phyloP scores from a whole-genome alignment of 78 protist genomes.

The Isochrysis galbana region DNA sequence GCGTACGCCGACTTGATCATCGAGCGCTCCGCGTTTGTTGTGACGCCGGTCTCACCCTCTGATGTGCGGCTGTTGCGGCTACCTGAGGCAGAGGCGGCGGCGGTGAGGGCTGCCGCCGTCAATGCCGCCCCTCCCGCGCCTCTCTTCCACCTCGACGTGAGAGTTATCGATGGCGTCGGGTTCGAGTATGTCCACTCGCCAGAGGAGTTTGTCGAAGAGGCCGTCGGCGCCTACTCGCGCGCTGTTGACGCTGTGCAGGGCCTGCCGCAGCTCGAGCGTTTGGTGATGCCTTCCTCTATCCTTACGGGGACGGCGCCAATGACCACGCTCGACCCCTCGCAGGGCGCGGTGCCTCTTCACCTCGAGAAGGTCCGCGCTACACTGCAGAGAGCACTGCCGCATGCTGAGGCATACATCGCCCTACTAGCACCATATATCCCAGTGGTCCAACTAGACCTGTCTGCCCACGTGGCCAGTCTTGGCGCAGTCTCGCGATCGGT shows the following conservation, averaged over 20 bases:
- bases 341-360: not conserved
- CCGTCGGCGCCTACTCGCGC: constrained; percentile 40
- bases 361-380: not conserved
- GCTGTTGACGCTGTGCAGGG: constrained; percentile 30
- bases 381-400: not conserved
- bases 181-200: not conserved
- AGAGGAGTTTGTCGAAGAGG: constrained; percentile 9
- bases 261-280: constrained; percentile 72
- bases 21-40: not conserved
- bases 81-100: not conserved
- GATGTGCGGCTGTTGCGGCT: not conserved
- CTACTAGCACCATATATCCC: not conserved
- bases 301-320: constrained; percentile 46
- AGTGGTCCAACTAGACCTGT: not conserved
- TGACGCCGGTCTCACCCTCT: not conserved
- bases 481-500: not conserved
- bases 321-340: not conserved
- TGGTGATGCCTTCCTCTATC: constrained; percentile 61
- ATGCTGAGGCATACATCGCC: not conserved
- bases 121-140: constrained; percentile 26
- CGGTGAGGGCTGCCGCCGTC: not conserved
- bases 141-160: constrained; percentile 63
- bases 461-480: not conserved
- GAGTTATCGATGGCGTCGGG: constrained; percentile 23
- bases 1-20: constrained; percentile 41